Evolutionary conservation across 2,329 filamentous ascomycete species (phyloP).

Genomic region (Sporothrix schenckii): DNA sequence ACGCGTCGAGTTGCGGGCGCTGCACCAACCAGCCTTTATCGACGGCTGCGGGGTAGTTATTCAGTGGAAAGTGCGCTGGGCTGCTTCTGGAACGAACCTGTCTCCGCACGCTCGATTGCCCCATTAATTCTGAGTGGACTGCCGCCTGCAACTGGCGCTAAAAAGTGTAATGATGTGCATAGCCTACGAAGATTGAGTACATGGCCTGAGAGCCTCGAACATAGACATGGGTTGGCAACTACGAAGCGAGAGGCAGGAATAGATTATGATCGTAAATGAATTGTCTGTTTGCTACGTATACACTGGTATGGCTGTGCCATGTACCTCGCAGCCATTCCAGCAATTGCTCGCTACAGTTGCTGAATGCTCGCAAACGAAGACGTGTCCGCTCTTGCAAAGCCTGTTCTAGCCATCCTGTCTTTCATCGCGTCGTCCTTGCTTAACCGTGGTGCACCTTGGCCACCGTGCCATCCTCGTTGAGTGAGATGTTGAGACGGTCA

Average conservation of each 20-base stretch:
- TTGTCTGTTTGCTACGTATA: neutral
- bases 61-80: constrained; percentile 6
- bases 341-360: neutral
- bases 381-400: neutral
- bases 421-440: constrained; percentile 19
- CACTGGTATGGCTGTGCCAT: neutral
- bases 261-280: neutral
- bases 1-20: constrained; percentile 1
- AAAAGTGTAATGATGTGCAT: neutral
- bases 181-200: neutral
- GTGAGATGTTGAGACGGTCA: constrained; percentile 61
- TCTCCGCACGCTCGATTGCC: constrained; percentile 8
- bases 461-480: constrained; percentile 63
- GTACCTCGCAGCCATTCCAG: neutral
- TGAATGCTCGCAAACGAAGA: neutral
- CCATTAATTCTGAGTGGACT: constrained; percentile 2
- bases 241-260: neutral
- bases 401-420: neutral
- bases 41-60: constrained; percentile 30
- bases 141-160: constrained; percentile 17
- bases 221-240: neutral
- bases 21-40: constrained; percentile 26
- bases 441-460: constrained; percentile 61
- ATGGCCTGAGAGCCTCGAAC: neutral
- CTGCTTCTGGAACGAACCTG: constrained; percentile 2